Percentiles rank a stretch among this genome's conserved stretches.
Conservation (phyloP, 148 eudicot species). For the Mesembryanthemum crystallinum region DNA sequence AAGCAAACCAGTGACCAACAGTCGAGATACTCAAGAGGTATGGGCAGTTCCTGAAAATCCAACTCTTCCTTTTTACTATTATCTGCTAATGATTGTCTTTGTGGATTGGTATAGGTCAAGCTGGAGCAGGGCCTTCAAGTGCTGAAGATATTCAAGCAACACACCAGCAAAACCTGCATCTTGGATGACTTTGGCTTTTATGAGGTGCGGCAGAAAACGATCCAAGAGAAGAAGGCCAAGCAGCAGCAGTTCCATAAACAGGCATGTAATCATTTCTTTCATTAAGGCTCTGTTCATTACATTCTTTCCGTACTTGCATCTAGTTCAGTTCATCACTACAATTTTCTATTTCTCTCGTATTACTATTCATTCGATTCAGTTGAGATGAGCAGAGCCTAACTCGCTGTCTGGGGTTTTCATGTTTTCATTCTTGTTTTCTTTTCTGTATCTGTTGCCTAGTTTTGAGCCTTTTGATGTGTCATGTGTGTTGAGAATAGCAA, state of each 20-base stretch:
- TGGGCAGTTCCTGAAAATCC: too few species aligned
- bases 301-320: too few species aligned
- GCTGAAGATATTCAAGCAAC: slow-evolving; percentile 60
- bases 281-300: too few species aligned
- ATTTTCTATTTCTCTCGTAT: too few species aligned
- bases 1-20: slow-evolving; percentile 77
- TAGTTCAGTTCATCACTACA: too few species aligned
- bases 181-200: slow-evolving; percentile 76
- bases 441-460: not conserved
- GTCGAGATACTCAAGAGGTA: slow-evolving; percentile 94
- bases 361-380: too few species aligned
- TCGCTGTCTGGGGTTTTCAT: too few species aligned
- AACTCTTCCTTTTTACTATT: not conserved
- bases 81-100: not conserved
- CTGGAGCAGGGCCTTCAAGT: slow-evolving; percentile 69
- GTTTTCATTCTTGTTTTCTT: too few species aligned
- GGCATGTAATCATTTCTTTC: too few species aligned
- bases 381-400: too few species aligned
- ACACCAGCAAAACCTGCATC: slow-evolving; percentile 54
- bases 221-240: slow-evolving; percentile 74
- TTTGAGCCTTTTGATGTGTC: not conserved
- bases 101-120: slow-evolving; percentile 48
- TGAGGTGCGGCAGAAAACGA: slow-evolving; percentile 62
- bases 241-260: slow-evolving; percentile 59
- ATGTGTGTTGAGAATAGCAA: not conserved